Conservation (phyloP, 352 stramenopile genomes). For the Phytophthora sojae region DNA sequence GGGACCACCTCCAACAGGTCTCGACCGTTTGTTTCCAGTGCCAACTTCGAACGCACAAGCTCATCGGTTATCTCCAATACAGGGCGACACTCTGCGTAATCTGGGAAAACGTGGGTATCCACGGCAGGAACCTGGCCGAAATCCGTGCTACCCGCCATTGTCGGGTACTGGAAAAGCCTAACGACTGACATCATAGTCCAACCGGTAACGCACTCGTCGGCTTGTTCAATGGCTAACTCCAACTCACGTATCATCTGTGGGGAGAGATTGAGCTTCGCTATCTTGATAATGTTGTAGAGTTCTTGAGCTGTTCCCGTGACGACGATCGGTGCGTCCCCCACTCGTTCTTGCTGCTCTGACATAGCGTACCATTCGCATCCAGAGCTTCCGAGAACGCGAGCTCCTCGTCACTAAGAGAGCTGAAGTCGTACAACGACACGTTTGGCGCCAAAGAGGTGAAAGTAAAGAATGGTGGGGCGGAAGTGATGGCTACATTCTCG, state of each 20-base stretch:
- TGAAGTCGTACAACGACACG: slow-evolving; percentile 26
- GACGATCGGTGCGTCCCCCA: slow-evolving; percentile 21
- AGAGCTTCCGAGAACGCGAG: slow-evolving; percentile 19
- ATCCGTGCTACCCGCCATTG: not conserved
- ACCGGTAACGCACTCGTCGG: not conserved
- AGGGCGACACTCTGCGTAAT: slow-evolving; percentile 37
- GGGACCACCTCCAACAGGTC: slow-evolving; percentile 21
- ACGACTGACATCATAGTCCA: slow-evolving; percentile 28
- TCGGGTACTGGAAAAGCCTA: slow-evolving; percentile 14
- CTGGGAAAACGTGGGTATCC: slow-evolving; percentile 31
- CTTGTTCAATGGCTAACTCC: slow-evolving; percentile 11
- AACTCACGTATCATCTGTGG: slow-evolving; percentile 23
- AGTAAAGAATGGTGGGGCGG: slow-evolving; percentile 18
- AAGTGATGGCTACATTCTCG: slow-evolving; percentile 16
- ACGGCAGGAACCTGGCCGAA: slow-evolving; percentile 28
- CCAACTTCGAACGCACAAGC: slow-evolving; percentile 30
- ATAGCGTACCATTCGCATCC: slow-evolving; percentile 22
- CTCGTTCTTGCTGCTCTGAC: slow-evolving; percentile 32
- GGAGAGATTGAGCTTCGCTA: slow-evolving; percentile 19
- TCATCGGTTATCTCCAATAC: slow-evolving; percentile 15
- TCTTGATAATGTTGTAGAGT: slow-evolving; percentile 19
- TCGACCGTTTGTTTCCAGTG: slow-evolving; percentile 13
- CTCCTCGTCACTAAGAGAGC: slow-evolving; percentile 25
- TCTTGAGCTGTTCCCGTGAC: slow-evolving; percentile 29
- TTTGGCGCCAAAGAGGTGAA: slow-evolving; percentile 17